phyloP scores from a whole-genome alignment of 1,139 yeast genomes.

The Arxiozyma telluris region DNA sequence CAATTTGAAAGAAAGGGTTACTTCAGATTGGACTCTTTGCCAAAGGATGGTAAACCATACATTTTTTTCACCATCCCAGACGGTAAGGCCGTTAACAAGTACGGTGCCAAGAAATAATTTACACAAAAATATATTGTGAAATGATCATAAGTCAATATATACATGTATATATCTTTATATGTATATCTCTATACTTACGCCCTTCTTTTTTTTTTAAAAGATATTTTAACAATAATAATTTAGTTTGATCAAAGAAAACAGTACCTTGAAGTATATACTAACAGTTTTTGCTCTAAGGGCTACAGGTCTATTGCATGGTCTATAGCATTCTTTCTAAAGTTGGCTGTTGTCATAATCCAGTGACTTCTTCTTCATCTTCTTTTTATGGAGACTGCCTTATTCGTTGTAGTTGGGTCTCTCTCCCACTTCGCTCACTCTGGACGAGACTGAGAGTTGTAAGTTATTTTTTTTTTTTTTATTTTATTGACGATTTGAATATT shows the following conservation, averaged over 20 bases:
- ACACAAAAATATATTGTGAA: too few relatives aligned
- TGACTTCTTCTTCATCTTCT: background rate
- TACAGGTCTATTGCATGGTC: too few relatives aligned
- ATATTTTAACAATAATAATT: background rate
- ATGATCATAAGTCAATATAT: too few relatives aligned
- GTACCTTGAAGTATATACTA: too few relatives aligned
- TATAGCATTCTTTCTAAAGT: too few relatives aligned
- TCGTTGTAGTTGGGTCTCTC: background rate
- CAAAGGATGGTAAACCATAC: conserved; percentile 51
- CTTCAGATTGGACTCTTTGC: conserved; percentile 65
- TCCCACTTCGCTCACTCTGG: background rate
- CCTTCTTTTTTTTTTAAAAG: background rate
- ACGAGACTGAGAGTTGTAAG: background rate
- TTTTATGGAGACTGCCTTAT: too few relatives aligned
- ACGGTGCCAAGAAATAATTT: conserved; percentile 55
- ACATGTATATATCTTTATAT: too few relatives aligned
- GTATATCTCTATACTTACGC: background rate
- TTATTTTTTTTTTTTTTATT: too few relatives aligned
- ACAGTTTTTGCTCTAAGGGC: background rate
- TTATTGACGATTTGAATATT: background rate
- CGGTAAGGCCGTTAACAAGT: conserved; percentile 80
- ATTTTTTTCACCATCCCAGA: conserved; percentile 93
- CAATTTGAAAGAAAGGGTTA: conserved; percentile 98
- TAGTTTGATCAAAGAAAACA: background rate
- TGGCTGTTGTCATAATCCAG: too few relatives aligned